Evolutionary conservation across 2,329 filamentous ascomycete species (phyloP).

Genomic region (Sarocladiaceae sp.): DNA sequence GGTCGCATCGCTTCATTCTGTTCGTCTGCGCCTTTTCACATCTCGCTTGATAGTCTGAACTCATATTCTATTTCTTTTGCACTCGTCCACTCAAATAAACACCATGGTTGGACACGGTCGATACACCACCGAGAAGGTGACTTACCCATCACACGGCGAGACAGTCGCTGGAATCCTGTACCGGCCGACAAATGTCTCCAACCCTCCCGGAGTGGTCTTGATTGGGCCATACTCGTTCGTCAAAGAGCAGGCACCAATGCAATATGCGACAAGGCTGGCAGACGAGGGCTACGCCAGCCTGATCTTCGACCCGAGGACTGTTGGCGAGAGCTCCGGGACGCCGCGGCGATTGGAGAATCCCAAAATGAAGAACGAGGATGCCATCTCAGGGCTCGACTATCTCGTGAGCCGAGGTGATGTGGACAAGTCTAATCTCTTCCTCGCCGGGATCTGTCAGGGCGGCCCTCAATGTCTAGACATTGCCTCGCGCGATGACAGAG

Average conservation of each 20-base stretch:
- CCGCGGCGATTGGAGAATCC: conserved; percentile 23
- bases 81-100: too few relatives aligned
- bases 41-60: too few relatives aligned
- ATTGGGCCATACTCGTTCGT: conserved; percentile 20
- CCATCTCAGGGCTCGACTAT: conserved; percentile 21
- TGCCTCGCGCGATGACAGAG: conserved; percentile 20
- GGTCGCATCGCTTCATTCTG: too few relatives aligned
- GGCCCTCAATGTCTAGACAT: conserved; percentile 23
- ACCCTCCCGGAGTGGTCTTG: conserved; percentile 23
- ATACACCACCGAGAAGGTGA: conserved; percentile 21
- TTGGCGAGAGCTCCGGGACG: conserved; percentile 22
- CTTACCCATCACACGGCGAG: conserved; percentile 21
- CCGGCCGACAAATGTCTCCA: conserved; percentile 16
- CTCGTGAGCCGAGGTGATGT: conserved; percentile 19
- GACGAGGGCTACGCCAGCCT: conserved; percentile 24
- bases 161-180: conserved; percentile 16
- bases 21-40: too few relatives aligned
- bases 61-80: neutral
- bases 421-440: conserved; percentile 18
- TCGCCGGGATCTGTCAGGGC: conserved; percentile 23
- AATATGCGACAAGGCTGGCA: conserved; percentile 23
- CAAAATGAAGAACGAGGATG: conserved; percentile 24
- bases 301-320: conserved; percentile 24
- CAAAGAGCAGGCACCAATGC: conserved; percentile 23
- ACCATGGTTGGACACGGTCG: conserved; percentile 20